These are phyloP conservation scores for Drechmeria coniospora DNA, from an alignment of 2,329 filamentous ascomycete genomes.

Conservation along the genomic window DNA sequence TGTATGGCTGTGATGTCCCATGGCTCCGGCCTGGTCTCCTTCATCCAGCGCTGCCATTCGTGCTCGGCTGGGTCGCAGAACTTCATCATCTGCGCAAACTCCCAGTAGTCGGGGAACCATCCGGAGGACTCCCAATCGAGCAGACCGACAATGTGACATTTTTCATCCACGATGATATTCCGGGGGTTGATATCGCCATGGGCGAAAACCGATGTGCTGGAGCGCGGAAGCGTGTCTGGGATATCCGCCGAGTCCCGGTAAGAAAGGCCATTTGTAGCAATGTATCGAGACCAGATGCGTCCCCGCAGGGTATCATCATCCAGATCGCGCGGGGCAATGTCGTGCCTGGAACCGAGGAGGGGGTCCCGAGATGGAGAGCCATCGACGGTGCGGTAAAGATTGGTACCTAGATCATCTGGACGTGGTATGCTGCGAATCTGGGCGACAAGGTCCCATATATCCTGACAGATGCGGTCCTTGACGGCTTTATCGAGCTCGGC, in stretches of 20 bases:
- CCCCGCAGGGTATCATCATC: conserved; percentile 5
- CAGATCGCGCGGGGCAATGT: conserved; percentile 2
- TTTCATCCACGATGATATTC: conserved; percentile 4
- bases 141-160: conserved; percentile 1
- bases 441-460: conserved; percentile 5
- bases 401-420: conserved; percentile 3
- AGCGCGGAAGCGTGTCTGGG: conserved; percentile 2
- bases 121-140: conserved; percentile 4
- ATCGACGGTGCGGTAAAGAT: conserved; percentile 5
- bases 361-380: conserved; percentile 4
- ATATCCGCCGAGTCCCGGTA: conserved; percentile 3
- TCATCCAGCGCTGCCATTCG: conserved; percentile 6
- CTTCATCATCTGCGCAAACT: conserved; percentile 6
- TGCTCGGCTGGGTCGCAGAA: conserved; percentile 3
- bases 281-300: conserved; percentile 5
- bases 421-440: conserved; percentile 4
- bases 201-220: conserved; percentile 3
- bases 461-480: conserved; percentile 5
- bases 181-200: conserved; percentile 5
- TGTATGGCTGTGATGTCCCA: conserved; percentile 5
- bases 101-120: conserved; percentile 5
- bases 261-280: conserved; percentile 4
- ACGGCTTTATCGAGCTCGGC: conserved; percentile 3
- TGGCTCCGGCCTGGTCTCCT: conserved; percentile 3
- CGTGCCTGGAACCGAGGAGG: conserved; percentile 3